A percentile compares a stretch with the other conserved stretches of the same genome.
Evolutionary conservation across 2,329 filamentous ascomycete species (phyloP).

Genomic region (Trichoderma aggressivum): DNA sequence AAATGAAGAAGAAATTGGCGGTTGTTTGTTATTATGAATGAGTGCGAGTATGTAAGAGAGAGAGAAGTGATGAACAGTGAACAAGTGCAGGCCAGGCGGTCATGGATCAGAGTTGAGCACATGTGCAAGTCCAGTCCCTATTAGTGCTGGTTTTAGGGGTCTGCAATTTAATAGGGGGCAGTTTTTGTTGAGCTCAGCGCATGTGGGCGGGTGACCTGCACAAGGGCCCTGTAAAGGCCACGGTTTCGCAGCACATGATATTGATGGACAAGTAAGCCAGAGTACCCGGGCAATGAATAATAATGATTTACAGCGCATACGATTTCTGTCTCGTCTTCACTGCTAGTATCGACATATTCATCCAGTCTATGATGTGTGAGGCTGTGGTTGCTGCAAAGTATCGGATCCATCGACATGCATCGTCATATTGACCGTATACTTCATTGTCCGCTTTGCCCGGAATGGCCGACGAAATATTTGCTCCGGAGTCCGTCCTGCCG

Average conservation of each 20-base stretch:
- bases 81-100: neutral
- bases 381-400: neutral
- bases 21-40: neutral
- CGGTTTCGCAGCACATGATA: neutral
- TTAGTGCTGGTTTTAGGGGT: neutral
- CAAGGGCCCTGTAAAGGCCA: neutral
- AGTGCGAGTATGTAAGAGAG: neutral
- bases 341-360: neutral
- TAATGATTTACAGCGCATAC: neutral
- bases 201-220: constrained; percentile 6
- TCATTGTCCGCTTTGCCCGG: neutral
- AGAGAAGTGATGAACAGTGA: neutral
- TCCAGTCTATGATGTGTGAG: neutral
- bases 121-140: neutral
- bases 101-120: neutral
- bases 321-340: neutral
- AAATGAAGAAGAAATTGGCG: neutral
- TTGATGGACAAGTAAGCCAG: neutral
- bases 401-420: neutral
- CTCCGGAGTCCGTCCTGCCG: neutral
- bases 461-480: neutral
- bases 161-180: constrained; percentile 5
- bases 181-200: constrained; percentile 9
- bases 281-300: neutral
- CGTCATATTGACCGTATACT: neutral